Base-by-base conservation (phyloP, 2,329 filamentous ascomycete genomes). In the Hypoxylon sp. region DNA sequence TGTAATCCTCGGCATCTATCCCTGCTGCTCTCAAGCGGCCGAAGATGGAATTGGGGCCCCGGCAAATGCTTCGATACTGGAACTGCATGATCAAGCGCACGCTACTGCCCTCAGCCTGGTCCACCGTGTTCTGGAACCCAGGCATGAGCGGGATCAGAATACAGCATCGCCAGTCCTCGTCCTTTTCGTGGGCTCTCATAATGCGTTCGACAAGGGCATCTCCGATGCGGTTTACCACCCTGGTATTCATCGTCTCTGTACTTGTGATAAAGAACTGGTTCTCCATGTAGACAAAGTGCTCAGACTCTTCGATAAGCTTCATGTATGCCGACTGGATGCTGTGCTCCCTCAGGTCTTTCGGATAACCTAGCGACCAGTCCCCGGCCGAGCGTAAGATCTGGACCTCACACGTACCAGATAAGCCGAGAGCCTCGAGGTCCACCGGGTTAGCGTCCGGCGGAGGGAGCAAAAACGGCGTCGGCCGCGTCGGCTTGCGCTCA, bases 241-340 rank as follows among this genome's bases (percentile, higher is more conserved):
- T 91, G 10, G 89, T 91, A 48, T 90, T 90, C 67, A 97, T 87
- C 4, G 93, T 92, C 69, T 95, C 90, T 47, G 91, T 95, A 65
- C 91, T 96, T 29, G 91, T 96, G 73, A 99, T 90, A 78, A 96
- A 99, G 77, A 98, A 99, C 71, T 99, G 95, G 72, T 99, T 99
- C 74, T 99, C 95, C 65, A 98, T 97, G 75, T 99, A 98, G 48
- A 98, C 91, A 69, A 97, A 97, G 73, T 98, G 95, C 43, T 99
- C 92, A 1, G 92, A 97, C 63, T 94, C 89, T 64, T 95, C 89
- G 66, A 99, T 99, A 80, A 96, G 87, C 73, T 96, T 95, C 66
- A 96, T 84, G 70, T 98, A 98, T 3, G 95, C 94, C 63, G 89
- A 95, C 82, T 96, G 93, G 71, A 99, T 98, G 71, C 94, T 98